These are phyloP conservation scores for Metschnikowia gelsemii DNA, from an alignment of 805 yeast genomes.

Conservation along the genomic window DNA sequence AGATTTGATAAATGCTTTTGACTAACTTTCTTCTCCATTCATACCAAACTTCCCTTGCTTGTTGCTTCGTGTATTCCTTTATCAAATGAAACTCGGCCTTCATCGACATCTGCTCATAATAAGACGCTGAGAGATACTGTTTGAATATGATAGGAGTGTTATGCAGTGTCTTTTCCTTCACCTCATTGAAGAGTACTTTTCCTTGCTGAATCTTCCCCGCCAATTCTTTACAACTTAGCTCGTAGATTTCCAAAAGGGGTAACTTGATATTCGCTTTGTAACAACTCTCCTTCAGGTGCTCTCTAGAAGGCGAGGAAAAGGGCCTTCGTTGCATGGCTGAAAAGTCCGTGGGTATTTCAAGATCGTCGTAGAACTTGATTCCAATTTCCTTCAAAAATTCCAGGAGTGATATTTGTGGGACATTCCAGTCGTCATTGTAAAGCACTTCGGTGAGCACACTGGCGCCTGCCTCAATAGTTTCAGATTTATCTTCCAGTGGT, in stretches of 20 bases:
- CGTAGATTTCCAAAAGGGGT: constrained; percentile 48
- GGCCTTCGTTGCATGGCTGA: constrained; percentile 25
- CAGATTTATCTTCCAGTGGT: neutral
- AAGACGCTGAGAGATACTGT: constrained; percentile 45
- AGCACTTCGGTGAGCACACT: neutral
- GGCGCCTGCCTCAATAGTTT: neutral
- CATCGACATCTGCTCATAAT: constrained; percentile 40
- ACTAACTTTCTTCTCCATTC: constrained; percentile 58
- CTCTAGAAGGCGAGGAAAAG: constrained; percentile 15
- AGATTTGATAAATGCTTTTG: constrained; percentile 41
- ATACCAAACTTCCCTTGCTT: constrained; percentile 59
- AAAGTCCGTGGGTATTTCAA: constrained; percentile 33
- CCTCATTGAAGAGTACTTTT: constrained; percentile 43
- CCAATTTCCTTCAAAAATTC: constrained; percentile 42
- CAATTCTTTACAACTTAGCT: constrained; percentile 55
- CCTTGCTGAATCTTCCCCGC: constrained; percentile 52
- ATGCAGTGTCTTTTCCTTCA: constrained; percentile 45
- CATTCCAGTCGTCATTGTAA: constrained; percentile 25
- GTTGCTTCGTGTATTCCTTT: constrained; percentile 50
- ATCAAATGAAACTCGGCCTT: constrained; percentile 49
- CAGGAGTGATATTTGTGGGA: constrained; percentile 35
- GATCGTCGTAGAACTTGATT: constrained; percentile 47
- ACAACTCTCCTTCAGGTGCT: constrained; percentile 29
- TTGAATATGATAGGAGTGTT: constrained; percentile 51
- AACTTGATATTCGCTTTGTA: constrained; percentile 40